Evolutionary conservation across 352 stramenopile genomes (phyloP).

Genomic region (Phytopythium boreale): DNA sequence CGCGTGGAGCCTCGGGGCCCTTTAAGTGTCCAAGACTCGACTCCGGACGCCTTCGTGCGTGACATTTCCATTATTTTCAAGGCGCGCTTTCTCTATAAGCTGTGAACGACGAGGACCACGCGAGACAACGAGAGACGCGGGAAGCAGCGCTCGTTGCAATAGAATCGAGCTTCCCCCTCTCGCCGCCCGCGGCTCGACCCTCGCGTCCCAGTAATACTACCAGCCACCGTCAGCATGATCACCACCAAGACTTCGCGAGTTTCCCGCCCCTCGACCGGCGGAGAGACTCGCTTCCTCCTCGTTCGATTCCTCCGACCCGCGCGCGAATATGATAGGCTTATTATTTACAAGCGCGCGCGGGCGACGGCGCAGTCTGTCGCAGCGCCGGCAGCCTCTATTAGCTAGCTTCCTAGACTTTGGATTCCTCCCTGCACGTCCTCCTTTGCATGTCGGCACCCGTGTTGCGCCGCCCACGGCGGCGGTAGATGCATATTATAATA

Average conservation of each 20-base stretch:
- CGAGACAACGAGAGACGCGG: neutral
- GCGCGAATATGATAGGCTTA: conserved; percentile 4
- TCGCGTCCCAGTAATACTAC: neutral
- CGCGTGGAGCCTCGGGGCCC: neutral
- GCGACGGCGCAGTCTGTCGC: too few species aligned
- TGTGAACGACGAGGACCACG: neutral
- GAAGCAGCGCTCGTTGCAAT: neutral
- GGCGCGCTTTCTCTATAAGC: neutral
- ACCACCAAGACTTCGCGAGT: neutral
- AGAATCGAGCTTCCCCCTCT: neutral
- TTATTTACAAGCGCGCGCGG: conserved; percentile 5
- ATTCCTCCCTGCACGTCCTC: neutral
- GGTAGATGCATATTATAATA: conserved; percentile 1
- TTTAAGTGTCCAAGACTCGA: neutral
- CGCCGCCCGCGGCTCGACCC: neutral
- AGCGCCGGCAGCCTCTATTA: neutral
- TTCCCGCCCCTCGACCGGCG: neutral
- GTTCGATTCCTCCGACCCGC: neutral
- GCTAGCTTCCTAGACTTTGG: neutral
- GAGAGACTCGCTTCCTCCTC: neutral
- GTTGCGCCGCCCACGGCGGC: too few species aligned
- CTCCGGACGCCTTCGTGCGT: neutral
- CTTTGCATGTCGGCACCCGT: neutral
- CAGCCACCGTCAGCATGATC: neutral
- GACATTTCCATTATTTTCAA: neutral